phyloP scores from a whole-genome alignment of 23 red algal species.

The Gracilaria gracilis region DNA sequence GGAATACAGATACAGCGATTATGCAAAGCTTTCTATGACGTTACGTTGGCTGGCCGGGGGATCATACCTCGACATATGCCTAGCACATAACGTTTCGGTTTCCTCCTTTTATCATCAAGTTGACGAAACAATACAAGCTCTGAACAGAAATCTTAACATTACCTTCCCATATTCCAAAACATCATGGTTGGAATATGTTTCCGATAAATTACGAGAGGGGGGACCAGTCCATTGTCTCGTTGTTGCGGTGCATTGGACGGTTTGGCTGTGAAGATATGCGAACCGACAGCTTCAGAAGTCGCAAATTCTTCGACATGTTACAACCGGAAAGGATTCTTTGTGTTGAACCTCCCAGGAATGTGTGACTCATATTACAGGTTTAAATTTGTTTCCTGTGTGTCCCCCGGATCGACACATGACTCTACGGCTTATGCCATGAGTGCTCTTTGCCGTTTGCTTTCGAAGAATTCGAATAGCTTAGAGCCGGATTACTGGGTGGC shows the following conservation, averaged over 20 bases:
- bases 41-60: constrained; percentile 8
- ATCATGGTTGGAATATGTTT: background rate
- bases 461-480: background rate
- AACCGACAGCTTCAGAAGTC: background rate
- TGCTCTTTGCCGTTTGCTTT: background rate
- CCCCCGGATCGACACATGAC: background rate
- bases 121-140: background rate
- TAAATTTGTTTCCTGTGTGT: background rate
- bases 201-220: background rate
- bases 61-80: constrained; percentile 25
- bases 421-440: background rate
- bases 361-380: constrained; percentile 23
- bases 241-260: constrained; percentile 24
- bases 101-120: background rate
- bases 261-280: background rate
- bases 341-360: background rate
- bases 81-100: constrained; percentile 10
- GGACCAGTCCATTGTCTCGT: background rate
- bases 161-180: background rate
- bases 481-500: constrained; percentile 16
- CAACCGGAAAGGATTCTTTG: constrained; percentile 9
- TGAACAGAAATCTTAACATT: background rate
- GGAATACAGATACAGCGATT: too few relatives aligned
- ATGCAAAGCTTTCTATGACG: constrained; percentile 7
- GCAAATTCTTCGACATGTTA: constrained; percentile 1